Conservation (phyloP, 1,139 yeast species). For the Citeromyces hawaiiensis region DNA sequence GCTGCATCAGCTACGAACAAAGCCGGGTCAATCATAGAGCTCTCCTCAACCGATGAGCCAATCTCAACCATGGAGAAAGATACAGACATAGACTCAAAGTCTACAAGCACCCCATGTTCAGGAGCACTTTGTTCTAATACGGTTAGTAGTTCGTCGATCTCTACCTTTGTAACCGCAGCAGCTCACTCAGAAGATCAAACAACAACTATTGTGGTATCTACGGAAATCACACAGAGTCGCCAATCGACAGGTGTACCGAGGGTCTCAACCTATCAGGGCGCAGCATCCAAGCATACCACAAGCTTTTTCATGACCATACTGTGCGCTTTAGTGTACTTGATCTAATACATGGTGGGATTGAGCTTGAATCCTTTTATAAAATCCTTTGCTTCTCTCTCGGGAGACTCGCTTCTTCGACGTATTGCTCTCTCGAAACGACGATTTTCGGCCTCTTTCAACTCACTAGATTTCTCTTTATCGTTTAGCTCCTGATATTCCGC, state of each 20-base stretch:
- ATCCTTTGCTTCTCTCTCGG: conserved; percentile 4
- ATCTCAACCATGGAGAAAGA: background rate
- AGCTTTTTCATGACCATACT: background rate
- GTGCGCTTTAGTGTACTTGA: background rate
- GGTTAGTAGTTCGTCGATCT: background rate
- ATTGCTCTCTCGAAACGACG: conserved; percentile 1
- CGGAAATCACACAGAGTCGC: background rate
- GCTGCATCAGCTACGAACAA: background rate
- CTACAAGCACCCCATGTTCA: background rate
- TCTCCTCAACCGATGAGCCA: background rate
- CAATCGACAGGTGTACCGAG: background rate
- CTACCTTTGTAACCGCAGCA: background rate
- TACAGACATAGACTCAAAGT: background rate
- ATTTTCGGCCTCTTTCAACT: background rate
- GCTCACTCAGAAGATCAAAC: background rate
- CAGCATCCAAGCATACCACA: background rate
- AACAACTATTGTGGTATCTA: background rate
- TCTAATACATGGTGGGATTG: conserved; percentile 3
- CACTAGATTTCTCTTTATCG: background rate
- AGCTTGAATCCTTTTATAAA: conserved; percentile 5
- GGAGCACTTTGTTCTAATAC: background rate
- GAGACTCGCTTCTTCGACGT: background rate
- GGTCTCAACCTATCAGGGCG: background rate
- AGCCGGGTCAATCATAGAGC: background rate
- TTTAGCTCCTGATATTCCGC: background rate